Evolutionary conservation across 345 rosid genomes (phyloP).

Genomic region (Lepidium africanum): DNA sequence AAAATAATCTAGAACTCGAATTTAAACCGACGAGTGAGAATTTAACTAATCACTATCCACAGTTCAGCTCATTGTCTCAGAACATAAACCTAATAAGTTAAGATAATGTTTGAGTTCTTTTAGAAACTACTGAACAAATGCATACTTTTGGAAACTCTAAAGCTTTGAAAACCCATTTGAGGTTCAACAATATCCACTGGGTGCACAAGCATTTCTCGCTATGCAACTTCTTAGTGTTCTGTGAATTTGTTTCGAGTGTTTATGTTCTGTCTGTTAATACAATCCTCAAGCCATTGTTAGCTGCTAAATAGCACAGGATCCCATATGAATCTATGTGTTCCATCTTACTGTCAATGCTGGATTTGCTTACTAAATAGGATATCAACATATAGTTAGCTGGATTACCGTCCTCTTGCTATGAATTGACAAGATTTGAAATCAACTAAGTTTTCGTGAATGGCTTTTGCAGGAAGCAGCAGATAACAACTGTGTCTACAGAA

Average conservation of each 20-base stretch:
- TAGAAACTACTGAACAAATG: background rate
- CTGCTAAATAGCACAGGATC: background rate
- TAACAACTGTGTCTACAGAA: conserved; percentile 59
- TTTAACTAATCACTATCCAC: background rate
- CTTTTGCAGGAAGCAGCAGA: conserved; percentile 61
- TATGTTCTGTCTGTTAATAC: background rate
- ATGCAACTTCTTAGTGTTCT: background rate
- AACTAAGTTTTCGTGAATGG: background rate
- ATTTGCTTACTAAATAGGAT: background rate
- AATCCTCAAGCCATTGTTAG: background rate
- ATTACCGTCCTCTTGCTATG: background rate
- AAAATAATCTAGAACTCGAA: background rate
- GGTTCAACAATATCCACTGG: background rate
- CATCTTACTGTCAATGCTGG: background rate
- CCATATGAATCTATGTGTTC: background rate
- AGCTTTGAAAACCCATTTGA: background rate
- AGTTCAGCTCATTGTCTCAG: background rate
- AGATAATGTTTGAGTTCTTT: background rate
- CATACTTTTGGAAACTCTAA: background rate
- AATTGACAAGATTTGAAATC: background rate
- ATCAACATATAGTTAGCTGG: background rate
- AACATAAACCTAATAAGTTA: background rate
- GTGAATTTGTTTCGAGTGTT: background rate
- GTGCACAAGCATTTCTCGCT: background rate
- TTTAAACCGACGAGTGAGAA: background rate